These are phyloP conservation scores for Sugiyamaella floridensis DNA, from an alignment of 805 yeast species.

Conservation along the genomic window DNA sequence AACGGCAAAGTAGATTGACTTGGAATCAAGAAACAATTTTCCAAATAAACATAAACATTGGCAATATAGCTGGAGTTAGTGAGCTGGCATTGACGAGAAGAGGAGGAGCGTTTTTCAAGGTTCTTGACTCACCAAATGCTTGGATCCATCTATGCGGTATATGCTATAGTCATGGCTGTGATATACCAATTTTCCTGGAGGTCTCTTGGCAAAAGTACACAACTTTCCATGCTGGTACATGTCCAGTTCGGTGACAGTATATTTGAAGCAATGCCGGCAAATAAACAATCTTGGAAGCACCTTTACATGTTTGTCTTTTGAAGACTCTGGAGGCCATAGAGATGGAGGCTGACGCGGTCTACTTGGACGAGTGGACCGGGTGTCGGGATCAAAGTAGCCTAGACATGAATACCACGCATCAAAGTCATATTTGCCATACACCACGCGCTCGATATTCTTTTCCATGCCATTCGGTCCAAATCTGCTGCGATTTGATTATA, in stretches of 20 bases:
- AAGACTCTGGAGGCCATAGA: constrained; percentile 23
- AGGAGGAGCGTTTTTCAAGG: constrained; percentile 5
- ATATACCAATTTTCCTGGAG: constrained; percentile 68
- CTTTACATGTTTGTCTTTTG: constrained; percentile 37
- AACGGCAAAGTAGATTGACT: constrained; percentile 75
- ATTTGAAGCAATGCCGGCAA: constrained; percentile 81
- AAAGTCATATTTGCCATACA: constrained; percentile 60
- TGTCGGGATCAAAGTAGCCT: constrained; percentile 53
- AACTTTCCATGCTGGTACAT: constrained; percentile 43
- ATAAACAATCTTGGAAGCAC: constrained; percentile 50
- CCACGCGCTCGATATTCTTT: constrained; percentile 58
- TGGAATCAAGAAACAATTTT: constrained; percentile 80
- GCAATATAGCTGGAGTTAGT: constrained; percentile 39
- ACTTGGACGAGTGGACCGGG: constrained; percentile 11
- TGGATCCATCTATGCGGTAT: constrained; percentile 59
- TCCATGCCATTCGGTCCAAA: neutral
- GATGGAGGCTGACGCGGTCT: constrained; percentile 13
- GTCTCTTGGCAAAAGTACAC: constrained; percentile 24
- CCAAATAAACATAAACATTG: constrained; percentile 82
- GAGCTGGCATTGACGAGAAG: neutral
- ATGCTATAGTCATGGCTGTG: constrained; percentile 51
- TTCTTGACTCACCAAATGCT: constrained; percentile 26
- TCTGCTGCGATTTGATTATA: neutral
- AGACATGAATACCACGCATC: constrained; percentile 86
- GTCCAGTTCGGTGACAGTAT: constrained; percentile 43